Evolutionary conservation across 352 stramenopile genomes (phyloP).

Genomic region (Elongisporangium anandrum): DNA sequence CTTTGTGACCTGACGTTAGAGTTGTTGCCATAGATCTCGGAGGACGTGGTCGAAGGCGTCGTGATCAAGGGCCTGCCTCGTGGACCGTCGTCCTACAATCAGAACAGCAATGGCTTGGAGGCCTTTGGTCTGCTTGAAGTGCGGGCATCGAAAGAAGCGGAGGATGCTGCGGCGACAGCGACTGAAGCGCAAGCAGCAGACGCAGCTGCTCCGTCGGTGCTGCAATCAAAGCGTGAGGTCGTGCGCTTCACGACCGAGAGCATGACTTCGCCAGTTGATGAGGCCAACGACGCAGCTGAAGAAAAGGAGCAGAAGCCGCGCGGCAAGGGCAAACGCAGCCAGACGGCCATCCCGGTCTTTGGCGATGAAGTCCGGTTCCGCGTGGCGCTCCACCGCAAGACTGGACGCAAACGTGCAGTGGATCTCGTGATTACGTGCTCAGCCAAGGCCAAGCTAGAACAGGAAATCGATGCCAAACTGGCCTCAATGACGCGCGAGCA

Average conservation of each 20-base stretch:
- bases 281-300: not conserved
- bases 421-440: slow-evolving; percentile 55
- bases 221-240: not conserved
- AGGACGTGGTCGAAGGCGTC: slow-evolving; percentile 49
- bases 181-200: not conserved
- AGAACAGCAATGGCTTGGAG: slow-evolving; percentile 32
- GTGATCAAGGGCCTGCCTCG: slow-evolving; percentile 66
- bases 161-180: not conserved
- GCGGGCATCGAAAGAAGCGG: slow-evolving; percentile 6
- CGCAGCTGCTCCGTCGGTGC: not conserved
- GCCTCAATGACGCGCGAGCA: slow-evolving; percentile 45
- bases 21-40: slow-evolving; percentile 18
- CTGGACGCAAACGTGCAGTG: slow-evolving; percentile 55
- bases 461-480: slow-evolving; percentile 68
- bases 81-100: slow-evolving; percentile 22
- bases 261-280: not conserved
- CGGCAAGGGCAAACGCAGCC: slow-evolving; percentile 1
- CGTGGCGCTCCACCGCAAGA: slow-evolving; percentile 68
- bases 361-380: slow-evolving; percentile 72
- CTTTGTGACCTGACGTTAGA: not conserved
- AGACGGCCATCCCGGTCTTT: slow-evolving; percentile 35
- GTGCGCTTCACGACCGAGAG: not conserved
- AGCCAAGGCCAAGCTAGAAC: slow-evolving; percentile 54
- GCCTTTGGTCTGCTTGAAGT: slow-evolving; percentile 44
- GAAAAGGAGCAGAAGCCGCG: slow-evolving; percentile 9